Conservation (phyloP, 768 basidiomycete species). For the Cubamyces lactineus region DNA sequence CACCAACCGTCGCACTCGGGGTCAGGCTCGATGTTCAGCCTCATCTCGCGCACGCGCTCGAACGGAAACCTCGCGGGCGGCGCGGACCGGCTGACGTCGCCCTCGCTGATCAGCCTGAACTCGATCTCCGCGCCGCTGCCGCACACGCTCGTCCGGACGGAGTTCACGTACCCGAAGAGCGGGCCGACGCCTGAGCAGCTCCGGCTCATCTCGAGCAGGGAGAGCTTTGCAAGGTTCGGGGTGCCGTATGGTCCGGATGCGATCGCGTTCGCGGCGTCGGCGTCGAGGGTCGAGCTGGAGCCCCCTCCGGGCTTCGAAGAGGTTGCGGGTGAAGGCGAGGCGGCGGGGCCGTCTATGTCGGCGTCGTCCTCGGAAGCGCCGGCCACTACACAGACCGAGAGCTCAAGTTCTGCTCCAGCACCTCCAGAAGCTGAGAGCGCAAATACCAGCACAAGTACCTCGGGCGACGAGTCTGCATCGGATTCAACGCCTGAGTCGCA, state of each 20-base stretch:
- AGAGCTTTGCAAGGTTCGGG: constrained; percentile 69
- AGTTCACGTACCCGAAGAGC: constrained; percentile 66
- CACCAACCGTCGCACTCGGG: constrained; percentile 43
- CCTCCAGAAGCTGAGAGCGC: too few relatives aligned
- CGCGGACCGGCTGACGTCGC: constrained; percentile 49
- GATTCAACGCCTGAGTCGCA: background rate
- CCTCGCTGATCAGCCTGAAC: constrained; percentile 70
- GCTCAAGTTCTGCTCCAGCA: too few relatives aligned
- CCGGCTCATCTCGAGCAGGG: constrained; percentile 68
- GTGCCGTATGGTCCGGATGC: constrained; percentile 79
- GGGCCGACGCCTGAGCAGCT: constrained; percentile 69
- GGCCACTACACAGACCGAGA: background rate
- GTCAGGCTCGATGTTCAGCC: constrained; percentile 40
- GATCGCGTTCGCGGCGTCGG: constrained; percentile 59
- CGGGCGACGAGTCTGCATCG: background rate
- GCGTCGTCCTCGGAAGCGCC: background rate
- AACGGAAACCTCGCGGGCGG: constrained; percentile 41
- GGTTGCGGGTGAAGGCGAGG: constrained; percentile 12
- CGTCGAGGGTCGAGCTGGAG: constrained; percentile 44
- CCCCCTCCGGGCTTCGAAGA: constrained; percentile 45
- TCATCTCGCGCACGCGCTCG: constrained; percentile 48
- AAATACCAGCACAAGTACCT: too few relatives aligned
- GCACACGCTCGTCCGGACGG: constrained; percentile 71
- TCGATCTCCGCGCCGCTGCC: constrained; percentile 78
- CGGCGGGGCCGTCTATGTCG: background rate